Conservation (phyloP, 2,329 filamentous ascomycete genomes). For the Capronia epimyces region DNA sequence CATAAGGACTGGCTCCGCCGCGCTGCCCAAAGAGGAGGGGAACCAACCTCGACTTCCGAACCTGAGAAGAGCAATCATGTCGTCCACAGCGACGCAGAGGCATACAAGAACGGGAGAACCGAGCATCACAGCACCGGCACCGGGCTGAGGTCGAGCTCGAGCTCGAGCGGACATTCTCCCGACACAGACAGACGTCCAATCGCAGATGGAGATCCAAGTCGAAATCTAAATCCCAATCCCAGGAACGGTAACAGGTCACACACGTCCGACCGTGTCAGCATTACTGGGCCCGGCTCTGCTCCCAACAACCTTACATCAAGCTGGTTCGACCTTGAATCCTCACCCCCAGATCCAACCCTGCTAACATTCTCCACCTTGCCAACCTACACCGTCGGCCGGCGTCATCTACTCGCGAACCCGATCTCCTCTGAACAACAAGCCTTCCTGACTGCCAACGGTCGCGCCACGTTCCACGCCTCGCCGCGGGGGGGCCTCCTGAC, state of each 20-base stretch:
- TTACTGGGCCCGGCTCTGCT: too few relatives aligned
- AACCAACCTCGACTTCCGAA: background rate
- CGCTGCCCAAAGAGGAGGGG: background rate
- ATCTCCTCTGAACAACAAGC: constrained; percentile 35
- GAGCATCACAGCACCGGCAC: too few relatives aligned
- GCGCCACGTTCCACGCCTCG: constrained; percentile 58
- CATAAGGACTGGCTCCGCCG: constrained; percentile 19
- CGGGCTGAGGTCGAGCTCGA: background rate
- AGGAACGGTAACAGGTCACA: background rate
- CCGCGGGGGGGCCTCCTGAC: constrained; percentile 86
- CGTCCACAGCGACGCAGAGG: background rate
- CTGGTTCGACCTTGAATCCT: constrained; percentile 2
- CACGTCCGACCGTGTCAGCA: background rate
- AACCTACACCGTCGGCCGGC: constrained; percentile 84
- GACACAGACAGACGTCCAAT: background rate
- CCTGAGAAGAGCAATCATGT: background rate
- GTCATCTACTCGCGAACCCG: constrained; percentile 52
- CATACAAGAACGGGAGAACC: background rate
- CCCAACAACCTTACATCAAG: background rate
- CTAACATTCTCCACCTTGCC: constrained; percentile 77
- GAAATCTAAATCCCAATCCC: background rate
- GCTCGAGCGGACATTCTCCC: background rate
- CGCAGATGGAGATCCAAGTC: background rate
- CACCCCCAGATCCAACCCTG: constrained; percentile 60
- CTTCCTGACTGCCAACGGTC: constrained; percentile 34